Conservation (phyloP, 257 asterid species). For the Solanum chmielewskii region DNA sequence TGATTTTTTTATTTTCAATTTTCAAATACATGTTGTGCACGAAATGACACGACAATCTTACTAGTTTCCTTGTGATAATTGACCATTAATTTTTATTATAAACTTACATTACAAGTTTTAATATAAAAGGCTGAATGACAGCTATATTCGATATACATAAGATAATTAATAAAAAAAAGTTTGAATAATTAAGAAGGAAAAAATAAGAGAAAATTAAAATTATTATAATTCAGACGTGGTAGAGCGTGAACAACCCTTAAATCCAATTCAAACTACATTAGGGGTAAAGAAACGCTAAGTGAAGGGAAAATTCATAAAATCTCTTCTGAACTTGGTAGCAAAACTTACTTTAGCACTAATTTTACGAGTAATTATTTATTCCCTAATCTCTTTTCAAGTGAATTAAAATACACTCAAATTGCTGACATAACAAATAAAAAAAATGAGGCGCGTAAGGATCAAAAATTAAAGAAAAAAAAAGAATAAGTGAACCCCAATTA, state of each 20-base stretch:
- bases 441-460: fast-evolving
- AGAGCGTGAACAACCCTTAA: background rate
- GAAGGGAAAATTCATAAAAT: too few species aligned
- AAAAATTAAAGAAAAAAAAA: too few species aligned
- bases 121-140: background rate
- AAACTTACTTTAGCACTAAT: too few species aligned
- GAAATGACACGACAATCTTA: background rate
- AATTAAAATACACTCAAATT: too few species aligned
- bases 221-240: background rate
- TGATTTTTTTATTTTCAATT: background rate
- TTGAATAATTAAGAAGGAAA: background rate
- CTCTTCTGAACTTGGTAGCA: too few species aligned
- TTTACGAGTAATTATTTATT: too few species aligned
- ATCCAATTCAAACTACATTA: background rate
- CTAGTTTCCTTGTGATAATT: background rate
- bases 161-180: background rate
- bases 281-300: too few species aligned
- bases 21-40: background rate
- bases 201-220: background rate
- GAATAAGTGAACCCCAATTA: too few species aligned
- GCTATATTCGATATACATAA: background rate
- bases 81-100: background rate
- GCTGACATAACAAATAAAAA: too few species aligned
- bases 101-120: background rate
- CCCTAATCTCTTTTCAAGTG: too few species aligned